phyloP scores from a whole-genome alignment of 495 filamentous ascomycete species.

The Wilcoxina mikolae region DNA sequence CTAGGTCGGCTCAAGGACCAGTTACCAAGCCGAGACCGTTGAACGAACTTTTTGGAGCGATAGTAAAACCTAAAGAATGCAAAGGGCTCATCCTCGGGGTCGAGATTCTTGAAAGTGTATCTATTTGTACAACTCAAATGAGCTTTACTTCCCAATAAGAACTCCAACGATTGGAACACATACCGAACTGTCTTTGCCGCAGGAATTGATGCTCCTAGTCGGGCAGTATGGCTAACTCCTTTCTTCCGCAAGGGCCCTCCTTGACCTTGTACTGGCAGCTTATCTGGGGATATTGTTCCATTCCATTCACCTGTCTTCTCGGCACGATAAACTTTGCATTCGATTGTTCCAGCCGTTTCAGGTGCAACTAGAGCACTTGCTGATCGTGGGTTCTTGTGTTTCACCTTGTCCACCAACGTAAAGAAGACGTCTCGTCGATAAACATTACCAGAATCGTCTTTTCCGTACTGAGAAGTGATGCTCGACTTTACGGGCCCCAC shows the following conservation, averaged over 20 bases:
- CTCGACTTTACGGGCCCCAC: conserved; percentile 19
- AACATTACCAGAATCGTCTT: not conserved
- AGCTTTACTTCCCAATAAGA: too few relatives aligned
- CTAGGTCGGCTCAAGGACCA: not conserved
- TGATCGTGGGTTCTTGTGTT: not conserved
- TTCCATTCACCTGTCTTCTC: conserved; percentile 12
- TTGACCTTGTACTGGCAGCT: not conserved
- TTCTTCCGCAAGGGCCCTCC: not conserved
- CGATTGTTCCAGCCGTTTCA: conserved; percentile 15
- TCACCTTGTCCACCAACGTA: not conserved
- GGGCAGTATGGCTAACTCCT: conserved; percentile 13
- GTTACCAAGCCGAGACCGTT: not conserved
- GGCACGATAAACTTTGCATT: conserved; percentile 21
- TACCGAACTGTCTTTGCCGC: not conserved
- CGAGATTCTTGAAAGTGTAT: conserved; percentile 17
- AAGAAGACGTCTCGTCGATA: conserved; percentile 24
- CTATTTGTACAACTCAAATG: conserved; percentile 5
- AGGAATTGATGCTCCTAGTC: conserved; percentile 15
- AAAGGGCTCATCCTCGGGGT: conserved; percentile 17
- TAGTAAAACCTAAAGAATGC: conserved; percentile 21
- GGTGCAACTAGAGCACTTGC: not conserved
- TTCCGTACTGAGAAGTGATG: conserved; percentile 21
- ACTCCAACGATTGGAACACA: too few relatives aligned
- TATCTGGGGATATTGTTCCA: conserved; percentile 9
- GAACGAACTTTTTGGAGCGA: conserved; percentile 12